Percentiles rank a stretch among this genome's conserved stretches.
phyloP scores from a whole-genome alignment of 306 rosid genomes.

The Inga leiocalycina region DNA sequence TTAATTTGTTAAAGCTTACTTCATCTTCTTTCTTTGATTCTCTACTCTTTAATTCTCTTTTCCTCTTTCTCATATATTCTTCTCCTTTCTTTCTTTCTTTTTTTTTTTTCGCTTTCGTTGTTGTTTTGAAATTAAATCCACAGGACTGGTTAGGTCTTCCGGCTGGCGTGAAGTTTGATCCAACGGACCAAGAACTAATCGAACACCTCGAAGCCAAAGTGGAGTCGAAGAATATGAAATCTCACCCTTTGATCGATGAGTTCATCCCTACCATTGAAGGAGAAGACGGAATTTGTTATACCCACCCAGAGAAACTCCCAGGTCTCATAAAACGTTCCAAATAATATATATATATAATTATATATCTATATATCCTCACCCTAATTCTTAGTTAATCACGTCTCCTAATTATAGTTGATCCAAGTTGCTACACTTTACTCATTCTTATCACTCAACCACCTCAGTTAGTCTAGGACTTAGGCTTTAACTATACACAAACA shows the following conservation, averaged over 20 bases:
- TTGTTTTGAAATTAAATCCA: conserved; percentile 7
- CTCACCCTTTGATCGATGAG: conserved; percentile 89
- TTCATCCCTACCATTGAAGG: conserved; percentile 88
- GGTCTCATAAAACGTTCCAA: conserved; percentile 37
- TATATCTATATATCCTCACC: background rate
- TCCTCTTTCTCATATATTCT: conserved; percentile 27
- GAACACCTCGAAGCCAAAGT: conserved; percentile 90
- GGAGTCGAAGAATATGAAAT: conserved; percentile 67
- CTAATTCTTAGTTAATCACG: conserved; percentile 9
- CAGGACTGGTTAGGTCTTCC: conserved; percentile 93
- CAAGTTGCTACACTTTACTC: background rate
- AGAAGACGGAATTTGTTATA: conserved; percentile 91
- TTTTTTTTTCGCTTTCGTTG: background rate
- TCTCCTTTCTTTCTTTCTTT: background rate
- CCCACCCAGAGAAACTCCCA: conserved; percentile 94
- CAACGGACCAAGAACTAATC: conserved; percentile 85
- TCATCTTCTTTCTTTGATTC: conserved; percentile 25
- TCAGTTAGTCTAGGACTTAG: background rate
- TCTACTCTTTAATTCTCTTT: conserved; percentile 29
- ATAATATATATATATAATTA: background rate
- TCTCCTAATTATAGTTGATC: background rate
- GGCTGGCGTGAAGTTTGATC: conserved; percentile 89
- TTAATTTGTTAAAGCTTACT: conserved; percentile 35
- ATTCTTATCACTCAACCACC: background rate
- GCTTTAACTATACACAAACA: background rate